phyloP scores from a whole-genome alignment of 169 alveolate species.

The Plasmodium vinckei region DNA sequence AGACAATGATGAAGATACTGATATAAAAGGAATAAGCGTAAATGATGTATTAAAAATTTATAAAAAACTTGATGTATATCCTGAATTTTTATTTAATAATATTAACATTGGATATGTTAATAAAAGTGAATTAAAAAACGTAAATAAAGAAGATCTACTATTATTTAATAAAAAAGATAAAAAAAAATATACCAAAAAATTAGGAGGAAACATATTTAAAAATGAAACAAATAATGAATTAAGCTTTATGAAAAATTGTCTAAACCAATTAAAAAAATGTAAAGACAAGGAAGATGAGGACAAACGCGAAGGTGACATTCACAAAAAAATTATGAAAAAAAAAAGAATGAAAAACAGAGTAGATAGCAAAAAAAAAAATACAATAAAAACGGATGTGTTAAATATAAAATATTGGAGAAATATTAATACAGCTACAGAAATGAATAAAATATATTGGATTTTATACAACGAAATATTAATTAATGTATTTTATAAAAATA shows the following conservation, averaged over 20 bases:
- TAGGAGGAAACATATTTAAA: background rate
- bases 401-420: conserved; percentile 71
- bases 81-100: conserved; percentile 33
- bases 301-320: background rate
- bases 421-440: conserved; percentile 52
- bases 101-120: conserved; percentile 29
- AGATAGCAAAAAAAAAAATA: conserved; percentile 17
- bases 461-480: conserved; percentile 59
- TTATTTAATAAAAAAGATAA: conserved; percentile 21
- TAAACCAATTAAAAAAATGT: background rate
- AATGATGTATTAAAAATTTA: conserved; percentile 45
- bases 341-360: background rate
- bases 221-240: background rate
- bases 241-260: background rate
- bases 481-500: conserved; percentile 46
- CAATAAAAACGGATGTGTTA: conserved; percentile 14
- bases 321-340: background rate
- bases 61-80: conserved; percentile 39
- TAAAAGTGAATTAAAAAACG: conserved; percentile 10
- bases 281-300: background rate
- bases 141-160: conserved; percentile 30
- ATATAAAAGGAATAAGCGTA: conserved; percentile 45
- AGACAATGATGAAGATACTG: conserved; percentile 54
- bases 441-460: conserved; percentile 57
- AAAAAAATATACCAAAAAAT: background rate